These are phyloP conservation scores for Backusella liffmaniae DNA, from an alignment of 192 early-diverging fungal genomes.

Conservation along the genomic window DNA sequence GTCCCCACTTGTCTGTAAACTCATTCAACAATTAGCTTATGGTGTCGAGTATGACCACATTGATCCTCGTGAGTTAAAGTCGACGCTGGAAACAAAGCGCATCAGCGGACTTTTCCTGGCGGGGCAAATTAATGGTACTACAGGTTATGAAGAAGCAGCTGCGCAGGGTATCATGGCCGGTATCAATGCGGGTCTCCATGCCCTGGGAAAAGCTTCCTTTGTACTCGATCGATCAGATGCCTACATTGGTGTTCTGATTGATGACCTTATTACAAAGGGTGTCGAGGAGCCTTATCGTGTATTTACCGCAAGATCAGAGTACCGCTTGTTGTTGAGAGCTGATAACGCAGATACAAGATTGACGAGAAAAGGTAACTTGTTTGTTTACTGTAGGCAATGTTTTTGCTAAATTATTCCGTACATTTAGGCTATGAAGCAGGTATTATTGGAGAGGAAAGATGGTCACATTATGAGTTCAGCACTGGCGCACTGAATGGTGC, in stretches of 20 bases:
- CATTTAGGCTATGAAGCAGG: constrained; percentile 49
- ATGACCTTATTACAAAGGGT: constrained; percentile 80
- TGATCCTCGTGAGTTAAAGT: constrained; percentile 76
- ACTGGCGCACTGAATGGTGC: constrained; percentile 49
- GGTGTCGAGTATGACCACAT: constrained; percentile 88
- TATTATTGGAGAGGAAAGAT: constrained; percentile 47
- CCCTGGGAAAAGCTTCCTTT: constrained; percentile 53
- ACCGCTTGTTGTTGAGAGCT: constrained; percentile 69
- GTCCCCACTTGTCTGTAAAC: background rate
- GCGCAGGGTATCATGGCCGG: constrained; percentile 80
- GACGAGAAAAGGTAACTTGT: constrained; percentile 56
- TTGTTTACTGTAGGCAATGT: background rate
- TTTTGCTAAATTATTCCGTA: background rate
- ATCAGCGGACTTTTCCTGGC: constrained; percentile 75
- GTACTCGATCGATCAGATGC: constrained; percentile 73
- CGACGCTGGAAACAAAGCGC: constrained; percentile 77
- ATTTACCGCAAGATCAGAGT: constrained; percentile 82
- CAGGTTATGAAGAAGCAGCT: constrained; percentile 82
- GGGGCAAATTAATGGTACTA: constrained; percentile 88
- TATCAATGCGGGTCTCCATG: constrained; percentile 69
- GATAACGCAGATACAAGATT: constrained; percentile 80
- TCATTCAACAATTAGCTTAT: constrained; percentile 46
- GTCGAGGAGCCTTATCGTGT: constrained; percentile 83
- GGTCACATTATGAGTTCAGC: constrained; percentile 39
- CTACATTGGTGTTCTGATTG: constrained; percentile 80